Evolutionary conservation across 23 red algal species (phyloP).

Genomic region (Cyanidioschyzon merolae): DNA sequence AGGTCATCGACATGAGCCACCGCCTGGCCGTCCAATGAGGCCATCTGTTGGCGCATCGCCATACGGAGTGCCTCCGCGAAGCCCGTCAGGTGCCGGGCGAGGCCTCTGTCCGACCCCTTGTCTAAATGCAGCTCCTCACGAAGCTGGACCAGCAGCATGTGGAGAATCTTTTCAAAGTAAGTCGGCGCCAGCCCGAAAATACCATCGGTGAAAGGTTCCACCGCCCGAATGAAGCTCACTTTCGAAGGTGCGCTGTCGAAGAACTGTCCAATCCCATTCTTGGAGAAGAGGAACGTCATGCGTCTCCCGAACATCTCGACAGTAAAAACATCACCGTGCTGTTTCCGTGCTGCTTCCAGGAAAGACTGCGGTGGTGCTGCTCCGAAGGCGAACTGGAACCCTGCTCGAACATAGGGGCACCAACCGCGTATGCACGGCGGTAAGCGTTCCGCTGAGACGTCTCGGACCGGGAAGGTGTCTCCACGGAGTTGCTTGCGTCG

Average conservation of each 20-base stretch:
- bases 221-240: conserved; percentile 21
- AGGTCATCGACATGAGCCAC: neutral
- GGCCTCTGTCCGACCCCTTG: neutral
- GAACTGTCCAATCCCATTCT: neutral
- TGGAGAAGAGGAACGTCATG: conserved; percentile 23
- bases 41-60: neutral
- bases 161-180: neutral
- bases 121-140: conserved; percentile 4
- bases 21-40: neutral
- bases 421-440: conserved; percentile 9
- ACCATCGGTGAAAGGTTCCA: conserved; percentile 25
- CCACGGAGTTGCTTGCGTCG: too few species aligned
- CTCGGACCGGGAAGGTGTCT: too few species aligned
- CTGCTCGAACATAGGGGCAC: neutral
- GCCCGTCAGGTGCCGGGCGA: neutral
- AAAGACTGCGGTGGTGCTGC: conserved; percentile 5
- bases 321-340: conserved; percentile 26
- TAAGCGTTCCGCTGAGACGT: neutral
- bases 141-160: neutral
- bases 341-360: neutral
- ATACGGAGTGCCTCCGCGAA: neutral
- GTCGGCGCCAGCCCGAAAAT: conserved; percentile 21
- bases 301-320: conserved; percentile 19
- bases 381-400: neutral
- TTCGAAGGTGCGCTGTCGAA: neutral